Evolutionary conservation across 495 filamentous ascomycete genomes (phyloP).

Genomic region (Astrothelium macrocarpum): DNA sequence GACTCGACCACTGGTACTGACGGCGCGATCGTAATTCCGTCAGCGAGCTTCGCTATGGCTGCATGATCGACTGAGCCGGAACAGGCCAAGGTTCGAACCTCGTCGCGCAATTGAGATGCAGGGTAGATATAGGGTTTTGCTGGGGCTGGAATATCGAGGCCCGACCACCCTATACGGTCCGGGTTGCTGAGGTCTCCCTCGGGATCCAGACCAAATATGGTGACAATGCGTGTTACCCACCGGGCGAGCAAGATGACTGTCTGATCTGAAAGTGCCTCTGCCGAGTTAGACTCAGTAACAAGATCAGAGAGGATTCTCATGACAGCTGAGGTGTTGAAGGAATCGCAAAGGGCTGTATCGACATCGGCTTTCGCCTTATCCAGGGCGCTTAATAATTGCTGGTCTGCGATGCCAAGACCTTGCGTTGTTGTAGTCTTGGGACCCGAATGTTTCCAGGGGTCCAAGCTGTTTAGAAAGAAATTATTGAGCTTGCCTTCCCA

Average conservation of each 20-base stretch:
- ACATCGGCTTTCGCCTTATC: conserved; percentile 55
- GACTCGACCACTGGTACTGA: conserved; percentile 9
- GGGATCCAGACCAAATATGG: conserved; percentile 74
- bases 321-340: conserved; percentile 73
- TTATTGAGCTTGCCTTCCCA: conserved; percentile 84
- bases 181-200: conserved; percentile 34
- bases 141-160: conserved; percentile 51
- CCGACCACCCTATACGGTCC: conserved; percentile 71
- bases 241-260: conserved; percentile 43
- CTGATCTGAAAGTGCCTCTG: no score
- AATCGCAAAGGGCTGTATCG: conserved; percentile 64
- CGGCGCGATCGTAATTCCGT: conserved; percentile 9
- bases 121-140: conserved; percentile 30
- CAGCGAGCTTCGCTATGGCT: conserved; percentile 1
- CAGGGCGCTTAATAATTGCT: conserved; percentile 32
- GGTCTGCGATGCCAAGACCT: conserved; percentile 5
- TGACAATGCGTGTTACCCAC: conserved; percentile 78
- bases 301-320: conserved; percentile 68
- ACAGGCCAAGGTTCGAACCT: conserved; percentile 28
- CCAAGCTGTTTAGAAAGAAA: conserved; percentile 77
- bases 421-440: not conserved
- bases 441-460: conserved; percentile 20
- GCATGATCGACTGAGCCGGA: no score
- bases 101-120: conserved; percentile 27
- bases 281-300: conserved; percentile 47